Base-by-base conservation (phyloP, 768 basidiomycete species). In the Termitomyces sp. region DNA sequence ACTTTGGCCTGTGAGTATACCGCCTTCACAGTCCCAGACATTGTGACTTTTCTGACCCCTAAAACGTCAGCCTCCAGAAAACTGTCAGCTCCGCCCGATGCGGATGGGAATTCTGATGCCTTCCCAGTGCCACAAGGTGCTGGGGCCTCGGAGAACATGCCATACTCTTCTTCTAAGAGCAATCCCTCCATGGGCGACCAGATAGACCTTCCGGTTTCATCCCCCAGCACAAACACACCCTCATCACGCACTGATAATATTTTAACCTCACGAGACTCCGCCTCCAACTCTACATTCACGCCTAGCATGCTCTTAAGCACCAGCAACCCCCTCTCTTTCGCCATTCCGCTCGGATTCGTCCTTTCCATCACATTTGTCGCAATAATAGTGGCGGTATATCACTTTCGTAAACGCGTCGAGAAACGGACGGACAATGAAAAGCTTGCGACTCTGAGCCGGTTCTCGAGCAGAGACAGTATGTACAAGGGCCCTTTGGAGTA, bases 291-390 rank as follows among this genome's bases (percentile, higher is more conserved):
- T 14, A 27, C 63, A 18, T 26, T 57, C 26, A 31, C 57, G 8
- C 59, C 68, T 46, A 62, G 59, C 26, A 46, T 63, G 34, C 53
- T 70, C 9, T 62, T 67, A 16, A 67, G 69, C 4, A 69, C 64
- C 14, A 57, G 57, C 4, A 67, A 72, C 5, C 59, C 65, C 4
- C 70, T 66, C 8, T 71, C 72, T 16, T 68, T 69, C 54, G 72
- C 70, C 8, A 65, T 74, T 22, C 74, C 74, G 2, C 63, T 75
- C 9, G 71, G 73, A 16, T 61, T 69, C 44, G 63, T 74, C 27
- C 66, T 68, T 10, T 68, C 63, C 10, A 65, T 74, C 39, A 51
- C 73, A 6, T 43, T 76, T 7, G 50, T 72, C 14, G 72, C 72
- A 3, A 53, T 63, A 10, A 58, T 59, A 27, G 59, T 74, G 24